Evolutionary conservation across 441 rosid genomes (phyloP).

Genomic region (Capsella rubella): DNA sequence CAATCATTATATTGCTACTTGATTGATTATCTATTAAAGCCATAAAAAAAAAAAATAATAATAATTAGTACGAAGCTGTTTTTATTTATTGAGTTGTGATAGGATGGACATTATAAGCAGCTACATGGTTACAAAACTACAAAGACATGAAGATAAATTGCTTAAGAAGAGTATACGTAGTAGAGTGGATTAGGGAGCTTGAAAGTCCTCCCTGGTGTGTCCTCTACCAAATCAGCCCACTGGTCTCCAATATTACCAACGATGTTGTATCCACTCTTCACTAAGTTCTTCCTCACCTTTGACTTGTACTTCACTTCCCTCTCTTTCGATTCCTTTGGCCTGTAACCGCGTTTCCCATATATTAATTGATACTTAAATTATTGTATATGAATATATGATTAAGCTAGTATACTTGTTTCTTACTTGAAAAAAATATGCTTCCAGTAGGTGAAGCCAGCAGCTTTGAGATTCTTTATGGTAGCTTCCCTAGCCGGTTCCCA

Average conservation of each 20-base stretch:
- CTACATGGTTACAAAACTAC: not conserved
- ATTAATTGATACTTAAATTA: not conserved
- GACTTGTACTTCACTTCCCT: slow-evolving; percentile 53
- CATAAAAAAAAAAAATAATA: too few species aligned
- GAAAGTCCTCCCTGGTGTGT: slow-evolving; percentile 59
- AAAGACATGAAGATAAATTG: not conserved
- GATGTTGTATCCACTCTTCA: slow-evolving; percentile 59
- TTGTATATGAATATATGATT: not conserved
- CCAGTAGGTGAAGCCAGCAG: slow-evolving; percentile 61
- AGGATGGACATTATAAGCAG: too few species aligned
- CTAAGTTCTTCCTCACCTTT: slow-evolving; percentile 55
- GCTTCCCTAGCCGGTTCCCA: not conserved
- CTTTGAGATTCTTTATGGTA: slow-evolving; percentile 54
- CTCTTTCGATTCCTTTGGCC: slow-evolving; percentile 51
- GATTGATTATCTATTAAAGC: not conserved
- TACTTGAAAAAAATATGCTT: slow-evolving; percentile 62
- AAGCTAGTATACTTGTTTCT: slow-evolving; percentile 19
- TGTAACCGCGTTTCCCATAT: slow-evolving; percentile 31
- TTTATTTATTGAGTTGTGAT: not conserved
- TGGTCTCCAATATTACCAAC: slow-evolving; percentile 81
- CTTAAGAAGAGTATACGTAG: slow-evolving; percentile 36
- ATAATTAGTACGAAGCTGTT: too few species aligned
- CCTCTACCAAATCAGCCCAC: slow-evolving; percentile 69
- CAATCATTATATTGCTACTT: not conserved
- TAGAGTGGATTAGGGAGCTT: slow-evolving; percentile 74